Evolutionary conservation across 106 monocot genomes (phyloP).

Genomic region (Apostasia ramifera): DNA sequence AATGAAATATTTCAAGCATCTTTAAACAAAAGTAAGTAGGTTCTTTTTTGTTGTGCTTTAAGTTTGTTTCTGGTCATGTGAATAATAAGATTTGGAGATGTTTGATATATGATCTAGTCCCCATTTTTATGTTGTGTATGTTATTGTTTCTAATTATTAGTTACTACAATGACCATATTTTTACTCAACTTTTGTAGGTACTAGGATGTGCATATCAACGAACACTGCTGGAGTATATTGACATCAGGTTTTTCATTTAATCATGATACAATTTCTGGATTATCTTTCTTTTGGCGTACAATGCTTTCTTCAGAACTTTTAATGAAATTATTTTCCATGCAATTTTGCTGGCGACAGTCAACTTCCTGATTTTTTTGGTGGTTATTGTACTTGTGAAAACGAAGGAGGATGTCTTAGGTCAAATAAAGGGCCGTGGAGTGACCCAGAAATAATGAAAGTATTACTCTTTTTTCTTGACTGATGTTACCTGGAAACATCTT

Average conservation of each 20-base stretch:
- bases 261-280: background rate
- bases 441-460: constrained; percentile 70
- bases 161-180: background rate
- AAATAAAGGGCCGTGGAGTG: constrained; percentile 81
- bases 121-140: background rate
- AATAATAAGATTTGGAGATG: too few species aligned
- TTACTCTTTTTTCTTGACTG: background rate
- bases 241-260: constrained; percentile 30
- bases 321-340: background rate
- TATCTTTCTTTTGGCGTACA: background rate
- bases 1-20: too few species aligned
- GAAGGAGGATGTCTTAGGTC: constrained; percentile 76
- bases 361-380: constrained; percentile 85
- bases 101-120: too few species aligned
- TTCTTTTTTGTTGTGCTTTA: too few species aligned
- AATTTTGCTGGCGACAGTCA: constrained; percentile 39
- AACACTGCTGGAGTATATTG: constrained; percentile 58
- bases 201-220: constrained; percentile 55
- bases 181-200: constrained; percentile 32
- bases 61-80: too few species aligned
- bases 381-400: constrained; percentile 53
- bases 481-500: background rate
- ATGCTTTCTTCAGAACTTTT: background rate
- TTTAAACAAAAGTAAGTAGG: too few species aligned
- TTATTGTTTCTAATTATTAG: background rate